Base-by-base conservation (phyloP, 192 early-diverging fungal genomes). In the Entomortierella parvispora region DNA sequence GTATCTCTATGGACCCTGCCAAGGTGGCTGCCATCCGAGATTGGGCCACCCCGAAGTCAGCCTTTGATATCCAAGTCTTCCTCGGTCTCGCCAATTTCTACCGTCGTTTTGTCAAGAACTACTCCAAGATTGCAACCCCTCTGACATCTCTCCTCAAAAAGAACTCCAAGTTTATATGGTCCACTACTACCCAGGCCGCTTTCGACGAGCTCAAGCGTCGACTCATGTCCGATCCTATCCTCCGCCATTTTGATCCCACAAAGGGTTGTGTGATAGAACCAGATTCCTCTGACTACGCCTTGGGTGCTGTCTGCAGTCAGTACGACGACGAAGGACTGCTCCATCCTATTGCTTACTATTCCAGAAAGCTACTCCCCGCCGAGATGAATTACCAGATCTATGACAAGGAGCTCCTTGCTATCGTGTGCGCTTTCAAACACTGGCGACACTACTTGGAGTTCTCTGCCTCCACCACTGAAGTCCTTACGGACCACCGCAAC, bases 231-330 rank as follows among this genome's bases (percentile, higher is more conserved):
- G 67, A 59, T 14, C 83, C 84, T 23, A 67, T 85, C 26, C 57
- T 86, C 0, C 26, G 10, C 1, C 53, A 55, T 26, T 62, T 59
- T 14, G 80, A 86, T 37, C 64, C 68, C 17, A 11, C 33, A 2
- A 71, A 76, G 20, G 62, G 67, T 0, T 79, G 60, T 42, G 14
- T 57, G 2, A 40, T 87, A 0, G 66, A 81, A n/a, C 53, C 79
- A 0, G 83, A 87, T 25, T 82, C 78, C 1, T 86, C 81, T 0
- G 71, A 82, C 5, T 60, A 59, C 26, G 84, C 58, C 5, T 20
- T 86, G 1, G 84, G 79, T 0, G 79, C 68, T 0, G 56, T 86
- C 3, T 62, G 80, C 26, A 69, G 58, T 18, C 85, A 86, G 51
- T n/a, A 26, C 9, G 66, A 74, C 28, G 50, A 51, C 0, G 23